Conservation (phyloP, 2,329 filamentous ascomycete genomes). For the Apiospora saccharicola region DNA sequence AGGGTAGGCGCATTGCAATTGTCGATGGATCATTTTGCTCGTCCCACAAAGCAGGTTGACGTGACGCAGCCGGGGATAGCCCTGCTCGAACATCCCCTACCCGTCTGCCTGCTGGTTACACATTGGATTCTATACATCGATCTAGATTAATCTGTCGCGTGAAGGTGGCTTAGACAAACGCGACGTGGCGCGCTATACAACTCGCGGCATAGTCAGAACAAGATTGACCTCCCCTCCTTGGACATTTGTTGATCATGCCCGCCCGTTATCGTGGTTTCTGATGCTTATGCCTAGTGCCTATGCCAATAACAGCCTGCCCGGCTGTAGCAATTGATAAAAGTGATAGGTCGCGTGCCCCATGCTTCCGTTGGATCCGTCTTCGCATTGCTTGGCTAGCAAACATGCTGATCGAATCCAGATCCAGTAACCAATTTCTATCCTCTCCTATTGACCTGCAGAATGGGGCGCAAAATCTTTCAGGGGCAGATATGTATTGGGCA, state of each 20-base stretch:
- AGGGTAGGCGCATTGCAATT: conserved; percentile 6
- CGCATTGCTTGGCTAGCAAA: conserved; percentile 15
- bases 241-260: background rate
- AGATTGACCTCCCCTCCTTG: conserved; percentile 1
- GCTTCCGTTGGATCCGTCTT: conserved; percentile 20
- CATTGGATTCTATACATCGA: conserved; percentile 5
- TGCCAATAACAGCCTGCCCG: background rate
- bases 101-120: conserved; percentile 10
- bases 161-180: conserved; percentile 15
- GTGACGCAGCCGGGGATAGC: conserved; percentile 11
- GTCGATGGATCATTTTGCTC: background rate
- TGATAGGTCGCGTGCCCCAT: conserved; percentile 19
- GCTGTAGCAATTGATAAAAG: background rate
- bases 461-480: background rate
- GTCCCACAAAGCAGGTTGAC: conserved; percentile 16
- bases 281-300: background rate
- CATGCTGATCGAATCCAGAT: conserved; percentile 7
- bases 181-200: background rate
- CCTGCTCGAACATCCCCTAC: background rate
- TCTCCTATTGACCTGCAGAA: conserved; percentile 9
- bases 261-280: background rate
- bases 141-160: conserved; percentile 15
- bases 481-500: conserved; percentile 3
- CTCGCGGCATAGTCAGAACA: background rate
- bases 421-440: background rate